These are phyloP conservation scores for Apophysomyces variabilis DNA, from an alignment of 371 early-diverging fungal species.

Conservation along the genomic window DNA sequence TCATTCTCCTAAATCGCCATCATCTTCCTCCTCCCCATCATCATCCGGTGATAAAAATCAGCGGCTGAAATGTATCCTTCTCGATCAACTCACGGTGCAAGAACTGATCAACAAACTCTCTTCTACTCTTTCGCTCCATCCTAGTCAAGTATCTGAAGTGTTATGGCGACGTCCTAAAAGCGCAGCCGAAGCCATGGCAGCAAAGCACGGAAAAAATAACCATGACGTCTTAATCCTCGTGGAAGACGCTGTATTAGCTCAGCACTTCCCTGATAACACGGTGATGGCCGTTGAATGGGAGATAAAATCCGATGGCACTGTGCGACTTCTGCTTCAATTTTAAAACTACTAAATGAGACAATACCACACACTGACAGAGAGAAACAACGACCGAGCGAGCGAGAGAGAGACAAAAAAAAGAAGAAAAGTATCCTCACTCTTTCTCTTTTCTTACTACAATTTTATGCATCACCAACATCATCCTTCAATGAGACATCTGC, in stretches of 20 bases:
- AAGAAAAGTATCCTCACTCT: neutral
- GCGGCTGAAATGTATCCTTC: conserved; percentile 15
- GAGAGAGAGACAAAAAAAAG: conserved; percentile 2
- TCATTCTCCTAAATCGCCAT: conserved; percentile 22
- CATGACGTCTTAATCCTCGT: conserved; percentile 17
- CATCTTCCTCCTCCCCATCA: neutral
- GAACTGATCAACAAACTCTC: conserved; percentile 22
- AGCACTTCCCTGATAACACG: conserved; percentile 16
- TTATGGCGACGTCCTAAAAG: conserved; percentile 27
- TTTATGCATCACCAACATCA: conserved; percentile 3
- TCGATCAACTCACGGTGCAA: conserved; percentile 13
- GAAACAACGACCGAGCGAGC: conserved; percentile 1
- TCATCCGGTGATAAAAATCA: conserved; percentile 15
- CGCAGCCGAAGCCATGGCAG: conserved; percentile 9
- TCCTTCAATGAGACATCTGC: neutral
- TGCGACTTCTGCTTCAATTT: conserved; percentile 11
- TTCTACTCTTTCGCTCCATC: conserved; percentile 23
- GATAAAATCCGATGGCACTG: conserved; percentile 26
- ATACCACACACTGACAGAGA: conserved; percentile 2
- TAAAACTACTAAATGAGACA: conserved; percentile 1
- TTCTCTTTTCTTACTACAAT: conserved; percentile 3
- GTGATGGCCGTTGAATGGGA: conserved; percentile 27
- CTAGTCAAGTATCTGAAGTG: conserved; percentile 26
- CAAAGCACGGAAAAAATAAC: conserved; percentile 1
- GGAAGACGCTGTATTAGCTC: conserved; percentile 17